Percentiles rank a stretch among this genome's conserved stretches.
Conservation (phyloP, 108 stramenopile genomes). For the Pseudonitzschia pungens region DNA sequence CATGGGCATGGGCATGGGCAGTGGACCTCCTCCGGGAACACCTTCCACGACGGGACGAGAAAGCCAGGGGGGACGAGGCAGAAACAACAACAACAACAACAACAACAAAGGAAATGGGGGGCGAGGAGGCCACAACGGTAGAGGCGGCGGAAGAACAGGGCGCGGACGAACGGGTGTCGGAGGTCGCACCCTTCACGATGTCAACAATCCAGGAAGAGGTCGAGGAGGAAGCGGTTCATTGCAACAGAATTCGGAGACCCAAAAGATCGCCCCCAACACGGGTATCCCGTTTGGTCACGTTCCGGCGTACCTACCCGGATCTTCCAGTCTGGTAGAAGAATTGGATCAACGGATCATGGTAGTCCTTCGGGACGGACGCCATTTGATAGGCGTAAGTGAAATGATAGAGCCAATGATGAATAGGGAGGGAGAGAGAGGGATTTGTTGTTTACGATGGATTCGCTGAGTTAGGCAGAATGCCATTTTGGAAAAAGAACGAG, state of each 20-base stretch:
- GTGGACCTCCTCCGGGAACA: neutral
- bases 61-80: neutral
- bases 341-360: slow-evolving; percentile 86
- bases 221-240: neutral
- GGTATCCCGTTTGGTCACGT: slow-evolving; percentile 78
- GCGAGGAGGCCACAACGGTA: neutral
- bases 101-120: neutral
- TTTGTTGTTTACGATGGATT: neutral
- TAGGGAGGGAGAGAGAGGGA: neutral
- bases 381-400: slow-evolving; percentile 82
- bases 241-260: neutral
- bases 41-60: neutral
- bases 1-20: neutral
- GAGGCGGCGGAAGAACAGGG: slow-evolving; percentile 8
- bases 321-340: slow-evolving; percentile 91
- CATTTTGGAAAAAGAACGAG: no score
- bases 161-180: neutral
- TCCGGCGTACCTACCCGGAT: slow-evolving; percentile 91
- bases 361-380: slow-evolving; percentile 91
- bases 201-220: neutral
- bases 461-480: neutral
- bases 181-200: neutral
- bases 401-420: neutral
- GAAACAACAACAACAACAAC: neutral
- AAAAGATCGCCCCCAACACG: slow-evolving; percentile 27